These are phyloP conservation scores for Lecanoromycetidae sp. DNA, from an alignment of 2,329 filamentous ascomycete genomes.

Conservation along the genomic window DNA sequence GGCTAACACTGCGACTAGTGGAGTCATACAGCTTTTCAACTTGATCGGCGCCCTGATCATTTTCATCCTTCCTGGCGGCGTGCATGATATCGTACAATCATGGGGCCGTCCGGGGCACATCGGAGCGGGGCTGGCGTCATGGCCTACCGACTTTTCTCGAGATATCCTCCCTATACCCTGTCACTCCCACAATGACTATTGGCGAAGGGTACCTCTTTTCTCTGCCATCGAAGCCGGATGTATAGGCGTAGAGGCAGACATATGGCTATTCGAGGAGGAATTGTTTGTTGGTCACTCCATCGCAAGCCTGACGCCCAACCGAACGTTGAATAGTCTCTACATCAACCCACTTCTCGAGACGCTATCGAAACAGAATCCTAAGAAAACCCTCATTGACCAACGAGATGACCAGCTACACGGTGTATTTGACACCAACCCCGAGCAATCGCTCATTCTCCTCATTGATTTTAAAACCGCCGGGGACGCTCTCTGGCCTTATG, in stretches of 20 bases:
- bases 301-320: slow-evolving; percentile 33
- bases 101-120: slow-evolving; percentile 32
- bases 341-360: slow-evolving; percentile 40
- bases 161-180: slow-evolving; percentile 40
- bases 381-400: slow-evolving; percentile 27
- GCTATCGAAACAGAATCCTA: slow-evolving; percentile 38
- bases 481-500: slow-evolving; percentile 26
- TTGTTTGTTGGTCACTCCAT: slow-evolving; percentile 44
- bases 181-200: slow-evolving; percentile 50
- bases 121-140: slow-evolving; percentile 25
- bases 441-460: slow-evolving; percentile 39
- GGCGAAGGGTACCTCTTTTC: slow-evolving; percentile 42
- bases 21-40: slow-evolving; percentile 30
- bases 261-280: slow-evolving; percentile 43
- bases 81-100: slow-evolving; percentile 26
- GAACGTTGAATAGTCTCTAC: slow-evolving; percentile 42
- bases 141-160: slow-evolving; percentile 39
- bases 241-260: slow-evolving; percentile 45
- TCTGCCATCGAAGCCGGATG: slow-evolving; percentile 45
- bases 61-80: slow-evolving; percentile 32
- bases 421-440: slow-evolving; percentile 39
- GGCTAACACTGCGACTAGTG: slow-evolving; percentile 22
- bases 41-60: slow-evolving; percentile 28
- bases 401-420: slow-evolving; percentile 29
- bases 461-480: slow-evolving; percentile 39